Base-by-base conservation (phyloP, 2,329 filamentous ascomycete genomes). In the Pseudocercospora fuligena region DNA sequence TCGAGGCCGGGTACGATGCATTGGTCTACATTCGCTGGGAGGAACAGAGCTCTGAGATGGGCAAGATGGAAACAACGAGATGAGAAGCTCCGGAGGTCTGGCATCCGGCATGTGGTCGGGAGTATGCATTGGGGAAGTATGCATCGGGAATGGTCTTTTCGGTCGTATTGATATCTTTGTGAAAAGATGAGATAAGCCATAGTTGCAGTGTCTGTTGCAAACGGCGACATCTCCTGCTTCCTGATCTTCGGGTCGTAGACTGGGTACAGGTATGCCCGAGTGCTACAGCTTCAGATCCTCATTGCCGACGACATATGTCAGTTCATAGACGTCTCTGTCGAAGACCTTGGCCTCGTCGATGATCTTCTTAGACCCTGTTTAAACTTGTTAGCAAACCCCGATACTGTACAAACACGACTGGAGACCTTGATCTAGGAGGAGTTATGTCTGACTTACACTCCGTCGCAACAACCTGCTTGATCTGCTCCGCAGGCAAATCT, bases 281-380 rank as follows among this genome's bases (percentile, higher is more conserved):
- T 1, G 12, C 40, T 27, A 70, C 49, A 69, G 60, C 40, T 65
- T 67, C 51, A 60, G 53, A 5, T 40, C 53, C 19, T 40, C 27
- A 54, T 67, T 54, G 1, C 69, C 68, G 33, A 66, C 65, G 56
- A 54, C 65, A 21, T 69, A 27, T 12, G 69, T 68, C 64, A 73
- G 58, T 62, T 69, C 64, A 51, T 70, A 75, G 1, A 72, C 51
- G 63, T 71, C 67, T 29, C 69, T 43, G 9, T 71, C 63, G 47
- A 74, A 69, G 5, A 63, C 62, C 56, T 68, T 63, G 33, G 61
- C 63, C 21, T 66, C 65, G 3, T 57, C 61, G 8, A 72, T 40
- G 25, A 73, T 69, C 67, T 74, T 74, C 69, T 69, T 64, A 25
- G 65, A 67, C 73, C 51, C 51, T 56, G 33, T n/a, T 16, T 19